These are phyloP conservation scores for Ascochyta lentis DNA, from an alignment of 2,329 filamentous ascomycete species.

Conservation along the genomic window DNA sequence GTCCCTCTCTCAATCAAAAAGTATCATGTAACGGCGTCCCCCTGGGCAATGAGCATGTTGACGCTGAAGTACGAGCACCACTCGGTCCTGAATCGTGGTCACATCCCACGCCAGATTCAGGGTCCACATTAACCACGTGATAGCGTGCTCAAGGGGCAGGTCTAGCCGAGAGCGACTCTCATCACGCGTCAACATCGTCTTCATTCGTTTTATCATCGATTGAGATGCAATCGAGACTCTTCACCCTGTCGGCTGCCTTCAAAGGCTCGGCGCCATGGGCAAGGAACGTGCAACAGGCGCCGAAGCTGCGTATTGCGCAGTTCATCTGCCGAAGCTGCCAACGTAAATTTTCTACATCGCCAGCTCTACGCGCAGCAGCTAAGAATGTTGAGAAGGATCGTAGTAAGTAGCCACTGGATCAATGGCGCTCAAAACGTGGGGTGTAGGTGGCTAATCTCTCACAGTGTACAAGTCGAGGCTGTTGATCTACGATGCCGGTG, in stretches of 20 bases:
- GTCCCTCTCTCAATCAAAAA: background rate
- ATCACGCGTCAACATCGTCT: conserved; percentile 15
- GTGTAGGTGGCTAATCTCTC: no score
- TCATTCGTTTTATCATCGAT: conserved; percentile 10
- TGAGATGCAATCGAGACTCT: conserved; percentile 38
- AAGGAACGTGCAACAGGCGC: background rate
- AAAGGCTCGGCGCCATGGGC: conserved; percentile 23
- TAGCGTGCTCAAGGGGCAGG: conserved; percentile 15
- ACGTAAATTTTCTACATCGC: conserved; percentile 41
- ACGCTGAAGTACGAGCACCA: background rate
- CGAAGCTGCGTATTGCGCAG: conserved; percentile 17
- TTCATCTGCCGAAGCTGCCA: conserved; percentile 38
- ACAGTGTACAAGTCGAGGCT: conserved; percentile 38
- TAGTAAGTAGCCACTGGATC: conserved; percentile 21
- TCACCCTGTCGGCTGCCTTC: conserved; percentile 28
- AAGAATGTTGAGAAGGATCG: conserved; percentile 31
- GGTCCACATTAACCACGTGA: conserved; percentile 10
- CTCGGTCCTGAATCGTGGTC: conserved; percentile 30
- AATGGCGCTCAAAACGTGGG: background rate
- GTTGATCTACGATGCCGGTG: conserved; percentile 48
- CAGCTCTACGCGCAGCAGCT: conserved; percentile 28
- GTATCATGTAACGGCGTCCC: conserved; percentile 9
- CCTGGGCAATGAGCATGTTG: conserved; percentile 20
- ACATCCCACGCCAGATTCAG: conserved; percentile 14
- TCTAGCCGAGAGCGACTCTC: conserved; percentile 26